Base-by-base conservation (phyloP, 192 early-diverging fungal genomes). In the Entomortierella beljakovae region DNA sequence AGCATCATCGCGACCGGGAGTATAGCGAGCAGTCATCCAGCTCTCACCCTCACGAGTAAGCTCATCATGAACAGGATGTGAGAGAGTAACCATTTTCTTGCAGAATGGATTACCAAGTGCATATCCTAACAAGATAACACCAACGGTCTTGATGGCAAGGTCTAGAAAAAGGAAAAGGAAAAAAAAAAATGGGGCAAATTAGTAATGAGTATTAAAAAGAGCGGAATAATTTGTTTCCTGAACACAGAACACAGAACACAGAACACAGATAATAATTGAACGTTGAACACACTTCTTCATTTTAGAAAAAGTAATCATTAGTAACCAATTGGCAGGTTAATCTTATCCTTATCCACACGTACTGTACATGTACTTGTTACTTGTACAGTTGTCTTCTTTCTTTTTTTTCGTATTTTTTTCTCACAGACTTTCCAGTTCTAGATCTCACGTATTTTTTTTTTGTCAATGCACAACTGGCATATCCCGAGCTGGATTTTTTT, bases 1-100 rank as follows among this genome's bases (percentile, higher is more conserved):
- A n/a, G 84, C 38, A 60, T 94, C 91, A 20, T 88, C 67, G 8
- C 38, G 40, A 18, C 92, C 90, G 37, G 85, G 85, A 13, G n/a
- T 70, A 66, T 84, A 88, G 15, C 59, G 57, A 9, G 76, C 82
- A 13, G 55, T 63, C 28, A 18, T 29, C 75, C 75, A 79, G 57
- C 40, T 49, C 68, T 79, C 56, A 9, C 61, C 67, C 16, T 55
- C 34, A 25, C 40, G 20, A 10, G 70, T 64, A 37, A 57, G 54
- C 40, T 79, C 75, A n/a, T 68, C 67, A 10, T 53, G 60, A 9
- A 69, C 55, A 20, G 58, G 53, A 60, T 79, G 70, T 3, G 61
- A 43, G 16, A 79, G 54, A 6, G 11, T 59, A 37, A 51, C 58
- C 75, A 79, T 79, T 6, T 55, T 79, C 43, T 57, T 57, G 75